A percentile compares a stretch with the other conserved stretches of the same genome.
These are phyloP conservation scores for Larix sibirica DNA, from an alignment of 83 land plant genomes.

Conservation along the genomic window DNA sequence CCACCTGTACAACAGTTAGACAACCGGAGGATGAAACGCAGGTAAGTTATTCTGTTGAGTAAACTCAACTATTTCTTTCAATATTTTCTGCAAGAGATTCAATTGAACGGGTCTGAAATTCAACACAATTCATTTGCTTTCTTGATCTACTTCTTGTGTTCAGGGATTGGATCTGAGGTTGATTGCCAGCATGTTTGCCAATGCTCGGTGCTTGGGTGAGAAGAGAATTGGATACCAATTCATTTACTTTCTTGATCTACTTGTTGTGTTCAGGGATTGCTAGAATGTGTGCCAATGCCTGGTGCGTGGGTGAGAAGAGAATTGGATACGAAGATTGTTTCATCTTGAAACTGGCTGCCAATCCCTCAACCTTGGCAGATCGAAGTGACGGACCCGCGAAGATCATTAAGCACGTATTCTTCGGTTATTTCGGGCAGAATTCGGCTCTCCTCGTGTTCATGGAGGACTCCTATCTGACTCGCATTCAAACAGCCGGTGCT, in stretches of 20 bases:
- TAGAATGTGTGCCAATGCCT: slow-evolving; percentile 51
- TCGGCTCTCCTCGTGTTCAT: slow-evolving; percentile 53
- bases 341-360: slow-evolving; percentile 51
- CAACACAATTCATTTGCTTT: too few relatives aligned
- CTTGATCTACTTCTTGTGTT: not conserved
- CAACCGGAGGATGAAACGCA: too few relatives aligned
- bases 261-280: slow-evolving; percentile 42
- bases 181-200: slow-evolving; percentile 56
- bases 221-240: slow-evolving; percentile 37
- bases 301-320: slow-evolving; percentile 65
- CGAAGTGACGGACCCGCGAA: slow-evolving; percentile 60
- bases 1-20: too few relatives aligned
- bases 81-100: too few relatives aligned
- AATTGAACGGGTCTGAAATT: too few relatives aligned
- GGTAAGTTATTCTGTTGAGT: too few relatives aligned
- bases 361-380: slow-evolving; percentile 43
- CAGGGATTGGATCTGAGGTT: slow-evolving; percentile 66
- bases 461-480: slow-evolving; percentile 64
- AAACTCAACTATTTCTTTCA: too few relatives aligned
- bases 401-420: slow-evolving; percentile 53
- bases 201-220: slow-evolving; percentile 64
- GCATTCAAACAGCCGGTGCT: slow-evolving; percentile 45
- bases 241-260: too few relatives aligned
- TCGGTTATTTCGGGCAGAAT: slow-evolving; percentile 64
- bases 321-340: slow-evolving; percentile 62